phyloP scores from a whole-genome alignment of 2,329 filamentous ascomycete species.

The Epichloe uncinata region DNA sequence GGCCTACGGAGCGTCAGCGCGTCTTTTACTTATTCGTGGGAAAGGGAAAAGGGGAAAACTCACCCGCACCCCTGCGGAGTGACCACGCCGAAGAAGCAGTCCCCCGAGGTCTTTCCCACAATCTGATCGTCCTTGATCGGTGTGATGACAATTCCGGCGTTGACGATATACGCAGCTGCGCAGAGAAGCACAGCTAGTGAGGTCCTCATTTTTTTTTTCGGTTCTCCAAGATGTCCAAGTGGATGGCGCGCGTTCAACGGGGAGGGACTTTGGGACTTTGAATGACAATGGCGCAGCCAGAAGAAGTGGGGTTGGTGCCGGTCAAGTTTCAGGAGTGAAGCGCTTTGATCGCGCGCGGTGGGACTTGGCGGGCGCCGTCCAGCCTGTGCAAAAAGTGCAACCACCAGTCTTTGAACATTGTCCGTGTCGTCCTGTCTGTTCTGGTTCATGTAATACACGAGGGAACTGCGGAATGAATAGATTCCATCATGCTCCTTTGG shows the following conservation, averaged over 20 bases:
- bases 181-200: constrained; percentile 22
- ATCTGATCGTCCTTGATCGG: constrained; percentile 38
- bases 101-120: constrained; percentile 29
- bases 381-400: not conserved
- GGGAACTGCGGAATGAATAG: no score
- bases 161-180: constrained; percentile 32
- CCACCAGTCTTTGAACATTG: no score
- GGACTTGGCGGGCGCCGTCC: not conserved
- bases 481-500: no score
- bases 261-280: no score
- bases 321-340: constrained; percentile 15
- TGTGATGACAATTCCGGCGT: constrained; percentile 42
- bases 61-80: constrained; percentile 46
- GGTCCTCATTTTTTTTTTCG: no score
- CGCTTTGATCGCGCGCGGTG: not conserved
- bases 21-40: no score
- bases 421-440: no score
- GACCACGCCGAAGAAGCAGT: constrained; percentile 43
- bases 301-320: constrained; percentile 4
- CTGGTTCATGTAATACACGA: no score
- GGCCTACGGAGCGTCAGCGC: no score
- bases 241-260: not conserved
- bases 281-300: not conserved
- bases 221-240: not conserved
- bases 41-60: constrained; percentile 12